Conservation (phyloP, 805 yeast species). For the Yamadazyma tumulicola region DNA sequence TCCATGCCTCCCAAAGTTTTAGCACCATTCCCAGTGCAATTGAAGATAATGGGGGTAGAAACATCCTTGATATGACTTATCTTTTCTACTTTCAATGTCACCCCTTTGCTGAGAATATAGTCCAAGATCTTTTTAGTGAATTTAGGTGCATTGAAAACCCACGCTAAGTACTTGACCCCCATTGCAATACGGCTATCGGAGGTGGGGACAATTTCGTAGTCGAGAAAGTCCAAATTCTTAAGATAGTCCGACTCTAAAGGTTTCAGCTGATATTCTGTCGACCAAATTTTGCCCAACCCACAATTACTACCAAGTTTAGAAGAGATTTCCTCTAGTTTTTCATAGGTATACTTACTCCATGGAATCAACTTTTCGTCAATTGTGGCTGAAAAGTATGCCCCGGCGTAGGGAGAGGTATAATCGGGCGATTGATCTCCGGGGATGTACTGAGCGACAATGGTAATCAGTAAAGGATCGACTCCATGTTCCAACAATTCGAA, state of each 20-base stretch:
- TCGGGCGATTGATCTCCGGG: conserved; percentile 36
- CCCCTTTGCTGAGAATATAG: conserved; percentile 47
- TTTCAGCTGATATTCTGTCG: conserved; percentile 57
- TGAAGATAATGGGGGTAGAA: conserved; percentile 16
- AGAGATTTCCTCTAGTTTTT: conserved; percentile 28
- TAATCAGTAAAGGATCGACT: conserved; percentile 40
- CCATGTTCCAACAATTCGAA: conserved; percentile 42
- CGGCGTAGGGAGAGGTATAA: conserved; percentile 82
- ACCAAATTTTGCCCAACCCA: conserved; percentile 52
- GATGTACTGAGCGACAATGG: conserved; percentile 33
- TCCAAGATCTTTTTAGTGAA: conserved; percentile 48
- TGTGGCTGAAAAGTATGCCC: conserved; percentile 41
- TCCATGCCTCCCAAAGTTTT: conserved; percentile 16
- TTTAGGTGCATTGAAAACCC: conserved; percentile 71
- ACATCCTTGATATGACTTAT: conserved; percentile 18
- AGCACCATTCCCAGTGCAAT: conserved; percentile 27
- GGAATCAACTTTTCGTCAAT: conserved; percentile 50
- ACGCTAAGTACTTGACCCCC: conserved; percentile 56
- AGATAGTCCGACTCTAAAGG: conserved; percentile 45
- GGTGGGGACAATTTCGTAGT: conserved; percentile 37
- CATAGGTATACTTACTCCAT: conserved; percentile 53
- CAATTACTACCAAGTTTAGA: conserved; percentile 15
- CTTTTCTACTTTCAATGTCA: conserved; percentile 43
- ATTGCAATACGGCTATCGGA: conserved; percentile 46
- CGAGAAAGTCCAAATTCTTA: conserved; percentile 48